These are phyloP conservation scores for Aspergillus awamori DNA, from an alignment of 2,329 filamentous ascomycete species.

Conservation along the genomic window DNA sequence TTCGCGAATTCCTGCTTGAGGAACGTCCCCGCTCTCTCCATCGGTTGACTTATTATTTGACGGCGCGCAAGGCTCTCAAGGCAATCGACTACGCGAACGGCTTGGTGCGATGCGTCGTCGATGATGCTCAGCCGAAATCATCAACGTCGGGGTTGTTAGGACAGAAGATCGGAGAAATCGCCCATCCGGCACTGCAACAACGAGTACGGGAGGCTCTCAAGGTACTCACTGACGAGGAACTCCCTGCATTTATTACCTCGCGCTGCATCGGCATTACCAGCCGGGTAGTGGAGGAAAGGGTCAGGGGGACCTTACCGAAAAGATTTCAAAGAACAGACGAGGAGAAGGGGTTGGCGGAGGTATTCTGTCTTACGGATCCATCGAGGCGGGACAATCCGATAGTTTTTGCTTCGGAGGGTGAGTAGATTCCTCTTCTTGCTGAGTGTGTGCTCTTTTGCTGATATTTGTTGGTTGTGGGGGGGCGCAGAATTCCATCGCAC, in stretches of 20 bases:
- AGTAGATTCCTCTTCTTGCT: conserved; percentile 2
- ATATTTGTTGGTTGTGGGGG: neutral
- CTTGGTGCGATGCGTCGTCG: conserved; percentile 60
- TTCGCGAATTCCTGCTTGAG: conserved; percentile 67
- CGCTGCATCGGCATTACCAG: conserved; percentile 71
- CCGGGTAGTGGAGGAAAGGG: conserved; percentile 66
- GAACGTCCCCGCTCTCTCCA: conserved; percentile 65
- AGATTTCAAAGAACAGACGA: conserved; percentile 66
- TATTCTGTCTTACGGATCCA: conserved; percentile 76
- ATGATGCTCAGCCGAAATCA: conserved; percentile 49
- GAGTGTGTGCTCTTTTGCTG: neutral
- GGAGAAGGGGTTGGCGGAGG: conserved; percentile 70
- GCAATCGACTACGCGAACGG: conserved; percentile 73
- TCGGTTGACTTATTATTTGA: conserved; percentile 70
- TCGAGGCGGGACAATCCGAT: conserved; percentile 74
- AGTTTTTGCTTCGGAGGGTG: conserved; percentile 75
- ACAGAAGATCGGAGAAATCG: conserved; percentile 52
- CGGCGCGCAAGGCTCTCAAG: conserved; percentile 69
- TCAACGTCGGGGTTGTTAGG: conserved; percentile 58
- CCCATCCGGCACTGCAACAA: conserved; percentile 62
- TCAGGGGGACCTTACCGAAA: conserved; percentile 67
- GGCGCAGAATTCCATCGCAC: conserved; percentile 69
- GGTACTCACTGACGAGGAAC: conserved; percentile 65
- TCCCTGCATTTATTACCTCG: conserved; percentile 72
- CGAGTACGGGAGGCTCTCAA: conserved; percentile 69